A percentile compares a stretch with the other conserved stretches of the same genome.
Evolutionary conservation across 345 rosid genomes (phyloP).

Genomic region (Mangifera indica): DNA sequence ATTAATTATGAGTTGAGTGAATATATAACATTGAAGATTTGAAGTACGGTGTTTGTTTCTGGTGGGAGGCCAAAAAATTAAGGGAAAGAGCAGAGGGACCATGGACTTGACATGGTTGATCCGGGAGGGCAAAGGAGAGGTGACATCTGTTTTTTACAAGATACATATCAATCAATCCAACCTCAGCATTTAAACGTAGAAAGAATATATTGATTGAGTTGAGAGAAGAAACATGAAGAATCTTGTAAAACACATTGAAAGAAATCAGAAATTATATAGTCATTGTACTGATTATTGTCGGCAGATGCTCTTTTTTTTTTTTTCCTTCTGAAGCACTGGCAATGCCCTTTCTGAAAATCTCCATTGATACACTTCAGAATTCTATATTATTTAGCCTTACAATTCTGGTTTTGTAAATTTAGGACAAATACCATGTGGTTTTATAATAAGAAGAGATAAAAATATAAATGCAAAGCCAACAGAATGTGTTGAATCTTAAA

Average conservation of each 20-base stretch:
- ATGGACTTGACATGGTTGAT: background rate
- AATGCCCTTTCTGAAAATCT: constrained; percentile 28
- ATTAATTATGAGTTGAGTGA: no score
- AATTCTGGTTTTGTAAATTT: no score
- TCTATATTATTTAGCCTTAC: background rate
- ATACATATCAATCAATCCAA: constrained; percentile 8
- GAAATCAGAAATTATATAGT: constrained; percentile 7
- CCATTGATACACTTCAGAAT: constrained; percentile 33
- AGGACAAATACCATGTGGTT: no score
- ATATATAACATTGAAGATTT: background rate
- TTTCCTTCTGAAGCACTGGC: constrained; percentile 12
- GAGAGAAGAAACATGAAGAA: background rate
- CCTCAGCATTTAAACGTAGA: constrained; percentile 8
- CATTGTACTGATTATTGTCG: constrained; percentile 15
- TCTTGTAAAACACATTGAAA: background rate
- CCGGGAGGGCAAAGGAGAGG: background rate
- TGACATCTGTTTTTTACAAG: background rate
- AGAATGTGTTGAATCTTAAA: background rate
- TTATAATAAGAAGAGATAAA: no score
- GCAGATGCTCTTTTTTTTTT: constrained; percentile 21
- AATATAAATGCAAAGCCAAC: no score
- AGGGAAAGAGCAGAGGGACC: constrained; percentile 21
- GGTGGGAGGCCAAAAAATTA: constrained; percentile 16
- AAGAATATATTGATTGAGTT: no score
- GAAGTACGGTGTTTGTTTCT: background rate